Percentiles rank a stretch among this genome's conserved stretches.
Evolutionary conservation across 345 rosid genomes (phyloP).

Genomic region (Leavenworthia alabamica): DNA sequence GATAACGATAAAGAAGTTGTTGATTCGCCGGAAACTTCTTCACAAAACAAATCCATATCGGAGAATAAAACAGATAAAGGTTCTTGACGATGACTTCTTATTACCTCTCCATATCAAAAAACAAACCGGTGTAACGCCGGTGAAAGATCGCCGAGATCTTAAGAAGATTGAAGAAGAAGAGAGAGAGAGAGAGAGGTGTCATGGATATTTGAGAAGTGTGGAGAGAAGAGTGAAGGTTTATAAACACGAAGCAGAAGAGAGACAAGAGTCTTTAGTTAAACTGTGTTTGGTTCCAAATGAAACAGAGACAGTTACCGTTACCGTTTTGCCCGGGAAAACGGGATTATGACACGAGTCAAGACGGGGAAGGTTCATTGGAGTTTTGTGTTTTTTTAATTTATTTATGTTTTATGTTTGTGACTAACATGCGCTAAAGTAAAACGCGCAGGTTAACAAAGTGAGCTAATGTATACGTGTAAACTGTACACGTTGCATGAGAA

Average conservation of each 20-base stretch:
- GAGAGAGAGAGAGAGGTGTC: neutral
- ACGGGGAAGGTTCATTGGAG: conserved; percentile 5
- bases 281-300: conserved; percentile 12
- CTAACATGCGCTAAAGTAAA: neutral
- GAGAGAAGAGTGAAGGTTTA: conserved; percentile 27
- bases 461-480: conserved; percentile 19
- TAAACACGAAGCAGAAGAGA: conserved; percentile 58
- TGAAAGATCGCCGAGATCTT: conserved; percentile 10
- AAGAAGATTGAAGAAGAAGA: neutral
- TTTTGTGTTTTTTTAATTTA: neutral
- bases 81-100: conserved; percentile 22
- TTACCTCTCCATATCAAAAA: conserved; percentile 40
- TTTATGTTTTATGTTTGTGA: neutral
- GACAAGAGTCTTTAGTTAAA: neutral
- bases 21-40: conserved; percentile 69
- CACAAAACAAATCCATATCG: conserved; percentile 65
- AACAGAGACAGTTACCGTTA: conserved; percentile 32
- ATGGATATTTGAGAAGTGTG: neutral
- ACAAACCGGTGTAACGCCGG: neutral
- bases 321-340: conserved; percentile 52
- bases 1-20: conserved; percentile 42
- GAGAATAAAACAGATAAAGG: conserved; percentile 34
- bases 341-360: conserved; percentile 25
- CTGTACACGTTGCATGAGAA: conserved; percentile 11
- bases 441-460: neutral